A percentile compares a stretch with the other conserved stretches of the same genome.
Evolutionary conservation across 768 basidiomycete genomes (phyloP).

Genomic region (Hysterangium stoloniferum): DNA sequence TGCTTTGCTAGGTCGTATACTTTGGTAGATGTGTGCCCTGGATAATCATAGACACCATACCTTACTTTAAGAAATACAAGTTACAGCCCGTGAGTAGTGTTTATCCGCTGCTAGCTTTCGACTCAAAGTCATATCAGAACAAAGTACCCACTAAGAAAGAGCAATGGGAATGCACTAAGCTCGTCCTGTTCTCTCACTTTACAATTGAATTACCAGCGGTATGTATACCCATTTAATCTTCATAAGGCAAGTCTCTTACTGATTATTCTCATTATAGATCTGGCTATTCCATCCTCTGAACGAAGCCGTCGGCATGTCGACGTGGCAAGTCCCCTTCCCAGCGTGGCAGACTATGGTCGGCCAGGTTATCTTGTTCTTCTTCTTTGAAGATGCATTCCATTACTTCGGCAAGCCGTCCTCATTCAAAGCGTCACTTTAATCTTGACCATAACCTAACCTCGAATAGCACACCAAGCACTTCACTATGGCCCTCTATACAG

Average conservation of each 20-base stretch:
- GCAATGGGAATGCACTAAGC: conserved; percentile 95
- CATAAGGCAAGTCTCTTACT: neutral
- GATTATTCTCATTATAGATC: conserved; percentile 41
- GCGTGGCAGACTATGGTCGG: conserved; percentile 55
- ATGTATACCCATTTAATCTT: conserved; percentile 23
- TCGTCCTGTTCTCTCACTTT: conserved; percentile 90
- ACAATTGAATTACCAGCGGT: conserved; percentile 89
- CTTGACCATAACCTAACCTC: neutral
- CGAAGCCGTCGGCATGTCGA: conserved; percentile 80
- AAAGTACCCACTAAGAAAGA: conserved; percentile 76
- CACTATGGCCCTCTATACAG: conserved; percentile 83
- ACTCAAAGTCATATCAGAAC: conserved; percentile 15
- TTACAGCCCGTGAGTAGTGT: conserved; percentile 56
- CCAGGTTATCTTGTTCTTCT: conserved; percentile 83
- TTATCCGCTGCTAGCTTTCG: conserved; percentile 2
- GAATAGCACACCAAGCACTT: conserved; percentile 76
- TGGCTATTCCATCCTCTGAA: conserved; percentile 90
- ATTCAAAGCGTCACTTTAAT: neutral
- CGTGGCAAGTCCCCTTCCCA: conserved; percentile 91
- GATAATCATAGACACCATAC: conserved; percentile 91
- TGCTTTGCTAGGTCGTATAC: conserved; percentile 79
- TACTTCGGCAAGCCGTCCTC: conserved; percentile 52
- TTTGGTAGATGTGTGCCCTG: conserved; percentile 93
- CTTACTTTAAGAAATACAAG: conserved; percentile 93
- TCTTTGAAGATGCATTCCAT: conserved; percentile 96